phyloP scores from a whole-genome alignment of 2,329 filamentous ascomycete genomes.

The Periconia sp. region DNA sequence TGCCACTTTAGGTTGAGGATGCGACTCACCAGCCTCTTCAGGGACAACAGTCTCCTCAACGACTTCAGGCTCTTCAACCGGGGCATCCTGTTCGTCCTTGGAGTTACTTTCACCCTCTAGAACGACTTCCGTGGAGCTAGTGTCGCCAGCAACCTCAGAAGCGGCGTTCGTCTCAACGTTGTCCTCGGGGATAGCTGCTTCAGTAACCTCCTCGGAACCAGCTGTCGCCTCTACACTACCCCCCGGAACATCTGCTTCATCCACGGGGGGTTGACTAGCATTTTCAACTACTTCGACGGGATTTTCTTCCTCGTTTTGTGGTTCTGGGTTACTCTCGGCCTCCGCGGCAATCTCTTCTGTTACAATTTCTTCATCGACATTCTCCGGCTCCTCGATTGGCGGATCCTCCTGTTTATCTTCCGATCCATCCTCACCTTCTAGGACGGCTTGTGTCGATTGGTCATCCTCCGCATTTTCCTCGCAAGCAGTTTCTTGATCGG shows the following conservation, averaged over 20 bases:
- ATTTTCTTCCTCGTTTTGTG: background rate
- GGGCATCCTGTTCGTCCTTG: background rate
- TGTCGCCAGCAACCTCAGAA: constrained; percentile 4
- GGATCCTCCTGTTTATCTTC: too few species aligned
- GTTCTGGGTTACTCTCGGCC: background rate
- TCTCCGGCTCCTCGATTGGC: constrained; percentile 24
- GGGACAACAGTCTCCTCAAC: background rate
- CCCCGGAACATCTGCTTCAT: background rate
- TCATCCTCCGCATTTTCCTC: constrained; percentile 10
- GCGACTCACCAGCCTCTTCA: background rate
- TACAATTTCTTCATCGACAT: constrained; percentile 42
- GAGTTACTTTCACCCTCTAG: background rate
- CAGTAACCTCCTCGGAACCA: background rate
- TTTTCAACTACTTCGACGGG: background rate
- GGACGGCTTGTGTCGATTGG: too few species aligned
- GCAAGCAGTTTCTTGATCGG: background rate
- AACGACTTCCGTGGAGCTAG: background rate
- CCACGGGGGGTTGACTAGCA: background rate
- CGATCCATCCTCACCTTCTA: too few species aligned
- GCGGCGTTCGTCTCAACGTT: background rate
- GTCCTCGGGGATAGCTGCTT: background rate
- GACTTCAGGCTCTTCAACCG: background rate
- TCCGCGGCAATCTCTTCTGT: constrained; percentile 21
- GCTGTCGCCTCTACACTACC: background rate
- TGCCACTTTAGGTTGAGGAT: too few species aligned